phyloP scores from a whole-genome alignment of 1,139 yeast genomes.

The Magnusiomyces magnusii region DNA sequence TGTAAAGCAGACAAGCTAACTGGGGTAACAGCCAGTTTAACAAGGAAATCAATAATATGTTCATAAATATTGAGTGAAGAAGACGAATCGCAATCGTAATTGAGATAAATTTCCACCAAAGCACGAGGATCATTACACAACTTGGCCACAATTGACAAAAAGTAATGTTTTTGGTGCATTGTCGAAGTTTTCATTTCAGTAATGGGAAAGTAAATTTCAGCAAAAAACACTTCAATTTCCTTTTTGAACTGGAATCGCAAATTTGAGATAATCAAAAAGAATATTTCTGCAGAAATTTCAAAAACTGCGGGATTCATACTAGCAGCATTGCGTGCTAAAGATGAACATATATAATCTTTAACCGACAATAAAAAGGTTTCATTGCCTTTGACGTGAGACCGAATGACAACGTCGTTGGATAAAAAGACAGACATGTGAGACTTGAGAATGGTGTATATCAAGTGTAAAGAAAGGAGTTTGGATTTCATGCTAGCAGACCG shows the following conservation, averaged over 20 bases:
- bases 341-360: slow-evolving; percentile 74
- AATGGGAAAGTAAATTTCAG: slow-evolving; percentile 90
- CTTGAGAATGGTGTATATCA: slow-evolving; percentile 76
- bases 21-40: slow-evolving; percentile 62
- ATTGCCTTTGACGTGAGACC: slow-evolving; percentile 51
- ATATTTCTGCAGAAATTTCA: slow-evolving; percentile 85
- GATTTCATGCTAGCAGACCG: slow-evolving; percentile 89
- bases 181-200: slow-evolving; percentile 89
- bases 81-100: slow-evolving; percentile 84
- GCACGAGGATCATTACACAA: slow-evolving; percentile 85
- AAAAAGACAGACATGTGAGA: slow-evolving; percentile 80
- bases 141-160: slow-evolving; percentile 69
- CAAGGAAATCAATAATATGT: slow-evolving; percentile 65
- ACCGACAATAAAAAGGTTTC: slow-evolving; percentile 70
- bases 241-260: slow-evolving; percentile 80
- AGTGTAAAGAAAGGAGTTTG: slow-evolving; percentile 77
- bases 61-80: slow-evolving; percentile 82
- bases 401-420: slow-evolving; percentile 53
- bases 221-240: slow-evolving; percentile 89
- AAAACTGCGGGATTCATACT: slow-evolving; percentile 87
- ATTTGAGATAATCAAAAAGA: slow-evolving; percentile 80
- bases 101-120: slow-evolving; percentile 83
- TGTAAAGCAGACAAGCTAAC: slow-evolving; percentile 69
- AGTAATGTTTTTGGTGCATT: slow-evolving; percentile 82
- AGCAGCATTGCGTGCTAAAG: slow-evolving; percentile 87